Base-by-base conservation (phyloP, 2,329 filamentous ascomycete species). In the Chrysoporthe deuterocubensis region DNA sequence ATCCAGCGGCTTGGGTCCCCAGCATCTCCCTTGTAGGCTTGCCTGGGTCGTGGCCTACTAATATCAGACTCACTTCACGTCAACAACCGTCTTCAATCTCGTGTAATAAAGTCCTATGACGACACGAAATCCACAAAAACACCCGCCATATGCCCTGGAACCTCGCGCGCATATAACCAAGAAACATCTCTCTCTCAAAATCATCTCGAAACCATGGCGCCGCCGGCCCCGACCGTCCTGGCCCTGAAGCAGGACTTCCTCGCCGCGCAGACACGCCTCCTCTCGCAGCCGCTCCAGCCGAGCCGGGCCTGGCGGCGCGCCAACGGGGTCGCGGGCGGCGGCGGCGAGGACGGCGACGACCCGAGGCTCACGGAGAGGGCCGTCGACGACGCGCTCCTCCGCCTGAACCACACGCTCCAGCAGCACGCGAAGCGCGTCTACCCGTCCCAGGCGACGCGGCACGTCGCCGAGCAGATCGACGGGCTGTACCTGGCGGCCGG, bases 381-480 rank as follows among this genome's bases (percentile, higher is more conserved):
- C 26, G 78, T 90, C 66, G 85, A 89, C 71, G 86, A 89, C 69
- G 86, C 83, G 14, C 75, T 90, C 4, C 80, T 81, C 71, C 83
- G 83, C 52, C 80, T 92, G 14, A 91, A 92, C 74, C 85, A 88
- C 69, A 79, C 83, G 18, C 78, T 92, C 16, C 84, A 86, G 71
- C 88, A 90, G 72, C 91, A 93, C 75, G 84, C 84, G 42, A 86
- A 86, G 46, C 84, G 88, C 66, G 88, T 88, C 5, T 92, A 92
- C 75, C 85, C 88, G 18, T 85, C 89, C 0, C 89, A 91, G 72
- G 89, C 90, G n/a, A 87, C 85, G 63, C 85, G 90, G 46, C 89
- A 92, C 73, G 85, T 93, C 21, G 90, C 90, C 1, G 90, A 92
- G 80, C 90, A 93, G 79, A 88, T 93, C 54, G 89, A 92, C 77